Conservation (phyloP, 1,284 basidiomycete genomes). For the Coniferiporia weirii region DNA sequence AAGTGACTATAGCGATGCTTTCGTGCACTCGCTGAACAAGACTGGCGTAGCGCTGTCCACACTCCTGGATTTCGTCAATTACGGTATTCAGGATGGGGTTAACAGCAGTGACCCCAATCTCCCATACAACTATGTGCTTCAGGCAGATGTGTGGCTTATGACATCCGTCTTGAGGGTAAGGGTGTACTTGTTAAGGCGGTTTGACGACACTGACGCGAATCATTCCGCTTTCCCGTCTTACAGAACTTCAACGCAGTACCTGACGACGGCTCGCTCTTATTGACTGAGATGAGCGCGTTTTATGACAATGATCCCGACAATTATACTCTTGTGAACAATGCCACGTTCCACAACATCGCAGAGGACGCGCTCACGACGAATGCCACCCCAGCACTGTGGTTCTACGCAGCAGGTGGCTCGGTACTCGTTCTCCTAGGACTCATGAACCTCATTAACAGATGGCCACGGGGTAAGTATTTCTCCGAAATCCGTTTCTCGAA, state of each 20-base stretch:
- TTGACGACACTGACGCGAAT: neutral
- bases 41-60: slow-evolving; percentile 2
- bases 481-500: neutral
- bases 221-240: neutral
- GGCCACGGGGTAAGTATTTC: neutral
- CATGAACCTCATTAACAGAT: slow-evolving; percentile 8
- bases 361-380: slow-evolving; percentile 9
- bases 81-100: neutral
- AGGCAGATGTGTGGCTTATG: slow-evolving; percentile 11
- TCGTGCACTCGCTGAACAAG: slow-evolving; percentile 7
- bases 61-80: slow-evolving; percentile 3
- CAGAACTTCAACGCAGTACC: slow-evolving; percentile 17
- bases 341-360: slow-evolving; percentile 6
- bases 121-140: slow-evolving; percentile 1
- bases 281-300: slow-evolving; percentile 9
- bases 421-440: slow-evolving; percentile 3
- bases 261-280: slow-evolving; percentile 9
- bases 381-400: slow-evolving; percentile 17
- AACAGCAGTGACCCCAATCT: neutral
- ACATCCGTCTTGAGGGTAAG: slow-evolving; percentile 10
- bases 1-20: neutral
- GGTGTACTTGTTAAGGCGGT: neutral
- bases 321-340: slow-evolving; percentile 1
- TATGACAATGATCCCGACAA: slow-evolving; percentile 3
- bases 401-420: slow-evolving; percentile 14